Evolutionary conservation across 1,284 basidiomycete genomes (phyloP), one percentile per base, ranked within the genome.

Genomic region (Apiotrichum porosum): DNA sequence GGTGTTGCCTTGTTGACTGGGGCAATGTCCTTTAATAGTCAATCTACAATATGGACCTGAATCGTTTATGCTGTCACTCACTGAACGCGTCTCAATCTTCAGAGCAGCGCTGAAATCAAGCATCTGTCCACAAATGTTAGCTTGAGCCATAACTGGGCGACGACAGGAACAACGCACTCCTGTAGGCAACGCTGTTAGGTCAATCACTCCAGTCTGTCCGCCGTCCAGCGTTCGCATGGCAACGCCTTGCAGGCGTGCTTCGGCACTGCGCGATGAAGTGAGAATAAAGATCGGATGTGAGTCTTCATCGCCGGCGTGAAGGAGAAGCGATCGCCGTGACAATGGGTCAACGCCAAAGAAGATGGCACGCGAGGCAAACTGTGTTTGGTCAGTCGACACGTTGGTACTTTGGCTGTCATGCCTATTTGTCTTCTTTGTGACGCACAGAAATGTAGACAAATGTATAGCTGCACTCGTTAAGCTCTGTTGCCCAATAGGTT

Each of bases 281-380:
- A 69, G 54, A 10, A 66, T 34, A 21, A 69, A 32, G n/a, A 31
- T 3, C 14, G 12, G 9, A 19, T 24, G n/a, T 19, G 34, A 21
- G 13, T 39, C n/a, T n/a, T n/a, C n/a, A 9, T 45, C 23, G 34
- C 41, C 36, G 8, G 47, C 41, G 36, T 66, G 55, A 0, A 88
- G 71, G 2, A 97, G 76, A 1, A 98, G 78, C 8, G 93, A 97
- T 35, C 95, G 81, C 23, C 95, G 80, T 1, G 94, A 93, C 1
- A 97, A 80, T 2, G 90, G 88, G 69, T 98, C 94, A 38, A 93
- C 79, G 6, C 81, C 88, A 65, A 88, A 93, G 70, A 82, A 85
- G 3, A 97, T 58, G 30, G 72, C 77, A 6, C 54, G 44, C 3
- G 56, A 60, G 0, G 52, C 33, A 34, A 71, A 71, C 83, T 88